A percentile compares a stretch with the other conserved stretches of the same genome.
Evolutionary conservation across 768 basidiomycete species (phyloP).

Genomic region (Leccinum fibrillosum): DNA sequence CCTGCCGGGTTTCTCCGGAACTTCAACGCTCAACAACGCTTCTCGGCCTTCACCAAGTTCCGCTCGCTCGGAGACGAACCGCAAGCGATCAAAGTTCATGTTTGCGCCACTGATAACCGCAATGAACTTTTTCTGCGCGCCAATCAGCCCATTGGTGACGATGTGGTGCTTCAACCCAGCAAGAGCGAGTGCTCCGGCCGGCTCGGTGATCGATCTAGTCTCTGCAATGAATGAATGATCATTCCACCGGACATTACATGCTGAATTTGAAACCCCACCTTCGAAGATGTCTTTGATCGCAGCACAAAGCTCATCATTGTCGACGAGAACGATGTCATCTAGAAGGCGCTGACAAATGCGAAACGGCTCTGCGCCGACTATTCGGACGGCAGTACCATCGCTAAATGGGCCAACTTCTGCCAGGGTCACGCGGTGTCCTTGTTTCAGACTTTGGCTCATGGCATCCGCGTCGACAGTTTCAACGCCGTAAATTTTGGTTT

Average conservation of each 20-base stretch:
- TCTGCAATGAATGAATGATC: conserved; percentile 38
- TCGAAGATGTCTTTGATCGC: conserved; percentile 99
- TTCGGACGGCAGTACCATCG: conserved; percentile 95
- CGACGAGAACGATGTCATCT: conserved; percentile 78
- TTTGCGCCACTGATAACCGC: conserved; percentile 94
- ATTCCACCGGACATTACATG: not conserved
- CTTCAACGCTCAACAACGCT: conserved; percentile 89
- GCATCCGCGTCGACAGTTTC: conserved; percentile 96
- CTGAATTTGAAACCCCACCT: conserved; percentile 45
- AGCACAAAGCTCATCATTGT: conserved; percentile 97
- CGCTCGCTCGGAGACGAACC: conserved; percentile 98
- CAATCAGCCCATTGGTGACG: conserved; percentile 72
- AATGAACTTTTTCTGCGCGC: conserved; percentile 84
- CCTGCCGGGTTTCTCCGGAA: conserved; percentile 93
- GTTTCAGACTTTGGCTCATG: conserved; percentile 78
- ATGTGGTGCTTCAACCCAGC: conserved; percentile 93
- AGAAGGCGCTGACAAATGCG: conserved; percentile 83
- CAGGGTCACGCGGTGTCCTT: conserved; percentile 80
- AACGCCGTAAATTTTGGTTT: conserved; percentile 80
- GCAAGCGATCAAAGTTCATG: conserved; percentile 96
- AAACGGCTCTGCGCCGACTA: conserved; percentile 94
- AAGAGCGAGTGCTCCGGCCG: conserved; percentile 88
- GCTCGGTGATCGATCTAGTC: conserved; percentile 94
- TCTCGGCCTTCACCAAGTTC: conserved; percentile 95
- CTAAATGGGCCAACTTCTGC: conserved; percentile 93